Evolutionary conservation across 352 stramenopile species (phyloP), one percentile per base, ranked within the genome.

Genomic region (Phytophthora citricola): DNA sequence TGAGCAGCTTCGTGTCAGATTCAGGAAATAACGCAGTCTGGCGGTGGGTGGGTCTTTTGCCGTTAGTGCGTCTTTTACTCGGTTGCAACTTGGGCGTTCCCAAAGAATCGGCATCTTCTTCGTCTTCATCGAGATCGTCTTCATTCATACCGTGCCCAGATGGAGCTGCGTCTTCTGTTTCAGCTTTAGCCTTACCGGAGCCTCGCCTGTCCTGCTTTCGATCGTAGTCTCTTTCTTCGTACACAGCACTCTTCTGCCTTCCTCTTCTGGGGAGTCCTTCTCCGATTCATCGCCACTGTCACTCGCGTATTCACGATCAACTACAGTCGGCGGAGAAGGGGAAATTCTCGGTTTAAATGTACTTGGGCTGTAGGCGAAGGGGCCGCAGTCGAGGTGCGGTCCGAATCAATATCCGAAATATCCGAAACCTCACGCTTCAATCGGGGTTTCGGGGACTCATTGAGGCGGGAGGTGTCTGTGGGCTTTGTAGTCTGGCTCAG

Each of bases 31-130:
- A 73, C 57, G 50, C 73, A 81, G 11, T 81, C 73, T 31, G 69
- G 60, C 3, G 71, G 56, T 14, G 69, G 66, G 17, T 69, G 48
- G 5, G 58, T 78, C 62, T 91, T 91, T 91, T 91, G 44, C 80
- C 83, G 41, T 91, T 91, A 12, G 83, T 91, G 14, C 83, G 80
- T 31, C 75, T 61, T 52, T 91, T 90, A 70, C 79, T 89, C 51
- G 57, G 67, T 8, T 56, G 31, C 15, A 63, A 41, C 46, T 56
- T 70, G 11, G 66, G 44, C 1, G n/a, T 38, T 5, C 57, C 58
- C 9, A 27, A 47, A 7, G 59, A 63, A 29, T 54, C 46, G 14
- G 11, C 32, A 32, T 27, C 45, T 26, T 61, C 47, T n/a, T 64
- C 51, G 11, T 59, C 66, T 24, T 66, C 69, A 22, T 61, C 27